phyloP scores from a whole-genome alignment of 2,329 filamentous ascomycete genomes.

The Sporothrix inflata region DNA sequence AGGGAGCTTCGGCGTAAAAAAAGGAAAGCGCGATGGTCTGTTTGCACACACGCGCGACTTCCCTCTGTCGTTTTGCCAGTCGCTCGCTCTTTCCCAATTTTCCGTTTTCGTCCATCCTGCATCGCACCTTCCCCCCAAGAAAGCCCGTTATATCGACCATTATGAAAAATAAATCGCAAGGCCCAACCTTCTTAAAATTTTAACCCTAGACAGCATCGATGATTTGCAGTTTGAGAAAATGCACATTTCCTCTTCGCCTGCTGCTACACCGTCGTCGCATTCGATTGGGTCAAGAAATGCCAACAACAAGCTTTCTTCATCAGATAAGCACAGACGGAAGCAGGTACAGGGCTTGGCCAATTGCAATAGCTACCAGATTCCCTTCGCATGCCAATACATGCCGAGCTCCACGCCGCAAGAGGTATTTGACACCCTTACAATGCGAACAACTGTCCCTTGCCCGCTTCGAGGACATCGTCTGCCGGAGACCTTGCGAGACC shows the following conservation, averaged over 20 bases:
- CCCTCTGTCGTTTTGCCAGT: background rate
- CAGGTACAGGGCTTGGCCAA: background rate
- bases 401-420: too few relatives aligned
- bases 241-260: background rate
- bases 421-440: too few relatives aligned
- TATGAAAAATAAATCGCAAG: background rate
- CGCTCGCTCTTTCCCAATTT: background rate
- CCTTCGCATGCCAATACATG: background rate
- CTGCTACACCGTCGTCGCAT: background rate
- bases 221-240: background rate
- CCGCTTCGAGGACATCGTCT: too few relatives aligned
- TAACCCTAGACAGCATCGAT: background rate
- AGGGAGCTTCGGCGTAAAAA: too few relatives aligned
- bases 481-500: too few relatives aligned
- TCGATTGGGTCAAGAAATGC: background rate
- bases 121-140: background rate
- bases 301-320: background rate
- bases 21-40: background rate
- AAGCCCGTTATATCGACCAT: background rate
- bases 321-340: background rate
- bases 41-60: background rate
- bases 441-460: too few relatives aligned
- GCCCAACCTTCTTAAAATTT: background rate
- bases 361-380: background rate
- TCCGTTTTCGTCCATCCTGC: background rate